Conservation (phyloP, 2,329 filamentous ascomycete species). For the Harringtonia aguacate region DNA sequence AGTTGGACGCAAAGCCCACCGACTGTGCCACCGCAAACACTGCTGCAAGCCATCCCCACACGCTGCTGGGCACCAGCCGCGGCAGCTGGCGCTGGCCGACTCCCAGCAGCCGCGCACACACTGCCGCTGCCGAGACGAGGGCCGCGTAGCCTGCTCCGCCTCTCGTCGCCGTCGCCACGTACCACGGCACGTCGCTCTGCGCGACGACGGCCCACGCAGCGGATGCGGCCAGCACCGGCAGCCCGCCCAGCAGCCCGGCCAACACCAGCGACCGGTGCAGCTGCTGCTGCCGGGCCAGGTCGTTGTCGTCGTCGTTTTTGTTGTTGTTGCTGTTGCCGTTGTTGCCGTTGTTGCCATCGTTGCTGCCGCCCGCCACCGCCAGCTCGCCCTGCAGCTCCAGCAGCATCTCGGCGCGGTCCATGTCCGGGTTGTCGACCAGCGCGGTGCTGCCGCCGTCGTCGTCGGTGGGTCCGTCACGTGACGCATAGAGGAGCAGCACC, state of each 20-base stretch:
- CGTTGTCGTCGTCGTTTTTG: slow-evolving; percentile 47
- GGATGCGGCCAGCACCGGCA: slow-evolving; percentile 12
- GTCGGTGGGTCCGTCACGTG: slow-evolving; percentile 38
- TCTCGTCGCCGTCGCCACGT: slow-evolving; percentile 21
- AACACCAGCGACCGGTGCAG: slow-evolving; percentile 28
- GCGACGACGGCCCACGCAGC: slow-evolving; percentile 1
- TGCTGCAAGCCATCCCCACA: slow-evolving; percentile 83
- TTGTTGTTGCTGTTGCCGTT: slow-evolving; percentile 31
- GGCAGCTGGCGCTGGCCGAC: slow-evolving; percentile 27
- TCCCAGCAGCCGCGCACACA: slow-evolving; percentile 30
- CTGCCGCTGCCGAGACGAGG: slow-evolving; percentile 31
- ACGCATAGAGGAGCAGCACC: slow-evolving; percentile 63
- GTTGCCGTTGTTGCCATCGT: neutral
- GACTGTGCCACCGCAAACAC: slow-evolving; percentile 79
- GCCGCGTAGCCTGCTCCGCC: slow-evolving; percentile 27
- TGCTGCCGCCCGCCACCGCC: neutral
- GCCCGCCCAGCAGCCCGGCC: slow-evolving; percentile 23
- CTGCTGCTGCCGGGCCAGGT: slow-evolving; percentile 37
- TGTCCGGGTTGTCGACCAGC: slow-evolving; percentile 41
- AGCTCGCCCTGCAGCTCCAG: slow-evolving; percentile 34
- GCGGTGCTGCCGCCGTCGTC: slow-evolving; percentile 9
- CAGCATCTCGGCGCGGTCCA: slow-evolving; percentile 48
- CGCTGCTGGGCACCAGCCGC: slow-evolving; percentile 55
- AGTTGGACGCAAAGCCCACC: slow-evolving; percentile 93
- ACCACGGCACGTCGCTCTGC: slow-evolving; percentile 15